Evolutionary conservation across 768 basidiomycete genomes (phyloP), one percentile per base, ranked within the genome.

Genomic region (Neoboletus magnificus): DNA sequence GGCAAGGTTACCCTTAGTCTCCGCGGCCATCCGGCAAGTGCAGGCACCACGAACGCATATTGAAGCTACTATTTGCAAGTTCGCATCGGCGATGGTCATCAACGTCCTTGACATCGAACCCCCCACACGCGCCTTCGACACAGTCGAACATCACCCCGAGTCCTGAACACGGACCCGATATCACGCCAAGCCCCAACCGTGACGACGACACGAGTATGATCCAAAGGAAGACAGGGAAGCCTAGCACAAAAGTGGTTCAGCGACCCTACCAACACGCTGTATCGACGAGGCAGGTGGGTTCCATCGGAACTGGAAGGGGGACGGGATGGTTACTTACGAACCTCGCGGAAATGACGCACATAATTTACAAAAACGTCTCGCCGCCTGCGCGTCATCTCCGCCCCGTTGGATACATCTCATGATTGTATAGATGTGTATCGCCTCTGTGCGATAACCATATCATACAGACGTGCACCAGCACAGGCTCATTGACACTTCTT

Each of bases 241-340:
- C 18, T 27, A 35, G 23, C 22, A 55, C 37, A 40, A 53, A 51
- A 27, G 5, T 1, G 35, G 48, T 27, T n/a, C 48, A 16, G 4
- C 49, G 64, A 66, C 64, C 64, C 64, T 65, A 39, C 48, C 41
- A 44, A 59, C 64, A 66, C 44, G 64, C 54, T 50, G 62, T 50
- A 67, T 58, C 59, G 65, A 64, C 65, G 65, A 64, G 65, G 65
- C 63, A 41, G 30, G 30, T 32, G 49, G 25, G 27, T 27, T 37
- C 50, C 50, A 36, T 49, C 47, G 55, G 54, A 42, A n/a, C n/a
- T n/a, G n/a, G n/a, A 18, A 30, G 40, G 36, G 13, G 36, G n/a
- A 20, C n/a, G 29, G 4, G 16, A 25, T 16, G 27, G 12, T 8
- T 13, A 22, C 22, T 54, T 22, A 18, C 20, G 32, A 56, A 56